Conservation (phyloP, 495 filamentous ascomycete genomes). For the Annulohypoxylon bovei region DNA sequence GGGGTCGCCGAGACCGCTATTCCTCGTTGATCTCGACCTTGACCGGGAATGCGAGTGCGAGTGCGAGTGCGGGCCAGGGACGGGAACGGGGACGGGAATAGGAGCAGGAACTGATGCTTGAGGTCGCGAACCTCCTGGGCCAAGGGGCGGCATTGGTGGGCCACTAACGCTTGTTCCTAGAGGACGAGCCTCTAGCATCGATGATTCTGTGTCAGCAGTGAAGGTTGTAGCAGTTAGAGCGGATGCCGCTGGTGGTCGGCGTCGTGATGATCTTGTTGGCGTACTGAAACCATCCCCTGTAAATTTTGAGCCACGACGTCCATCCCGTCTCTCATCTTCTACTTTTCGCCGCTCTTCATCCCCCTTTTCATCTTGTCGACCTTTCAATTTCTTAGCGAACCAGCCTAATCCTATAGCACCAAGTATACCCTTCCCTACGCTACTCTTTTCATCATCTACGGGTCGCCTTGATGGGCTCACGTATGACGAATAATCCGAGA, state of each 20-base stretch:
- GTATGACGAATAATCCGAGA: slow-evolving; percentile 63
- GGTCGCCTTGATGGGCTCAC: slow-evolving; percentile 57
- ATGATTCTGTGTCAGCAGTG: slow-evolving; percentile 54
- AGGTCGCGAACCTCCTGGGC: slow-evolving; percentile 55
- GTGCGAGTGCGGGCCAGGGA: slow-evolving; percentile 31
- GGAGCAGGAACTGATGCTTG: slow-evolving; percentile 48
- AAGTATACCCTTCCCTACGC: slow-evolving; percentile 67
- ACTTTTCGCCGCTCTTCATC: slow-evolving; percentile 70
- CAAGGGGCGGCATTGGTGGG: slow-evolving; percentile 53
- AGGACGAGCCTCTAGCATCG: slow-evolving; percentile 54
- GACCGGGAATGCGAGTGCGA: slow-evolving; percentile 44
- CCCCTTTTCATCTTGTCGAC: slow-evolving; percentile 68
- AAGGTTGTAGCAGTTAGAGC: slow-evolving; percentile 48
- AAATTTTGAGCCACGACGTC: slow-evolving; percentile 53
- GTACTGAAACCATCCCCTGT: slow-evolving; percentile 71
- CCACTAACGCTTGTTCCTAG: slow-evolving; percentile 38
- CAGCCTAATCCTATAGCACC: slow-evolving; percentile 74
- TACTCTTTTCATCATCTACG: slow-evolving; percentile 51
- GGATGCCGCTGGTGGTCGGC: slow-evolving; percentile 47
- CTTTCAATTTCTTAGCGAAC: slow-evolving; percentile 70
- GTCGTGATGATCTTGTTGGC: slow-evolving; percentile 60
- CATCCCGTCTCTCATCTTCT: slow-evolving; percentile 59
- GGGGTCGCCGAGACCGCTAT: slow-evolving; percentile 47
- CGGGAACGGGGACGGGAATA: neutral
- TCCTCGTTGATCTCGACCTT: slow-evolving; percentile 44